These are phyloP conservation scores for Hyaloscypha hepaticicola DNA, from an alignment of 495 filamentous ascomycete species.

Conservation along the genomic window DNA sequence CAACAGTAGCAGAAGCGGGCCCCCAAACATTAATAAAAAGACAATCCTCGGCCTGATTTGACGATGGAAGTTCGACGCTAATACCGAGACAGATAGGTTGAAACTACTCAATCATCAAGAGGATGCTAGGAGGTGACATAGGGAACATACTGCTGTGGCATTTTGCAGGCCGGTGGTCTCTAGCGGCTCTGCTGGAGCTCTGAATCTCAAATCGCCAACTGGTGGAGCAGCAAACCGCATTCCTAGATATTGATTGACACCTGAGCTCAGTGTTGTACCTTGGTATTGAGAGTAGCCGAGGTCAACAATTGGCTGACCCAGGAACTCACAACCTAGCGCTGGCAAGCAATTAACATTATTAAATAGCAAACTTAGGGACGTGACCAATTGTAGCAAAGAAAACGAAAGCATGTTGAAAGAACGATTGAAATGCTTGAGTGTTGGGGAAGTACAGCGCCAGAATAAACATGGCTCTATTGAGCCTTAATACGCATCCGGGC, in stretches of 20 bases:
- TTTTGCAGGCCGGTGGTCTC: conserved; percentile 5
- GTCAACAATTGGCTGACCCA: conserved; percentile 30
- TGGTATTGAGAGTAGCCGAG: conserved; percentile 46
- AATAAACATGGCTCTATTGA: too few relatives aligned
- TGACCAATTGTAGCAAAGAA: neutral
- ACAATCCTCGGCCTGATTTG: conserved; percentile 63
- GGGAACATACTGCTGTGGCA: conserved; percentile 17
- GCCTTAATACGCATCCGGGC: neutral
- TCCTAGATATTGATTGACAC: conserved; percentile 39
- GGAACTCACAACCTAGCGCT: neutral
- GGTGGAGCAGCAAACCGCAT: conserved; percentile 61
- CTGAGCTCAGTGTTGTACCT: conserved; percentile 32
- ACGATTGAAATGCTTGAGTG: neutral
- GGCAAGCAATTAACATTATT: neutral
- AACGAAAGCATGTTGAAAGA: neutral
- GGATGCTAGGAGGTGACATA: neutral
- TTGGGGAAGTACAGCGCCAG: too few relatives aligned
- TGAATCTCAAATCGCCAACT: conserved; percentile 49
- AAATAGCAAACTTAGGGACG: neutral
- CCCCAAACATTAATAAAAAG: conserved; percentile 73
- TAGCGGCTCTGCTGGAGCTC: conserved; percentile 38
- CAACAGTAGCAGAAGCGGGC: conserved; percentile 40
- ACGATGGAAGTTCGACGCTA: conserved; percentile 32
- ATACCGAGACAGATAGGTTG: conserved; percentile 17
- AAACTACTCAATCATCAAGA: conserved; percentile 7